A percentile compares a stretch with the other conserved stretches of the same genome.
Conservation (phyloP, 208 protist species). For the Trypanosoma scelopori region DNA sequence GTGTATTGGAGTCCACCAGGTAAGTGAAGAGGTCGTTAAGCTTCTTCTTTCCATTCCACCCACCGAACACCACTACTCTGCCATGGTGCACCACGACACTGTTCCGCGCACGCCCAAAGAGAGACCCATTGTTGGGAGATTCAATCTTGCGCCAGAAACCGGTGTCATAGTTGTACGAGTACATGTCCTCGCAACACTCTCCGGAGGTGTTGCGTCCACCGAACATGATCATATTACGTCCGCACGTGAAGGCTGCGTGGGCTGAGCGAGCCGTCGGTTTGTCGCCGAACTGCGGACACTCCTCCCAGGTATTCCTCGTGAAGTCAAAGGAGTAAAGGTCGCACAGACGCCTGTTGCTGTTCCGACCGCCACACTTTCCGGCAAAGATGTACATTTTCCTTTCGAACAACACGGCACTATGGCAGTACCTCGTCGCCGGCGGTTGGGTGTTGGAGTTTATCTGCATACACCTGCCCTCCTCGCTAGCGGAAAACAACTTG, state of each 20-base stretch:
- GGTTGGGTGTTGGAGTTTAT: constrained; percentile 14
- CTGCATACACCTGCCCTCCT: constrained; percentile 41
- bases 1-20: constrained; percentile 75
- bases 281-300: constrained; percentile 54
- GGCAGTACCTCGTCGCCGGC: constrained; percentile 80
- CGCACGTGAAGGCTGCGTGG: constrained; percentile 85
- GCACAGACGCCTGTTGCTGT: constrained; percentile 81
- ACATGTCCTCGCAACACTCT: constrained; percentile 86
- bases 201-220: constrained; percentile 74
- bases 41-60: constrained; percentile 89
- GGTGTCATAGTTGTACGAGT: constrained; percentile 82
- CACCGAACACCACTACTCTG: constrained; percentile 81
- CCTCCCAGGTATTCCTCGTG: constrained; percentile 37
- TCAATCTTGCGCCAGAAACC: constrained; percentile 66
- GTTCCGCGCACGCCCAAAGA: constrained; percentile 85
- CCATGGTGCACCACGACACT: constrained; percentile 83
- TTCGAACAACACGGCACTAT: constrained; percentile 80
- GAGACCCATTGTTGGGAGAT: constrained; percentile 18
- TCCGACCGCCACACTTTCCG: constrained; percentile 87
- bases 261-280: constrained; percentile 63
- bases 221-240: constrained; percentile 86
- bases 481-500: constrained; percentile 78
- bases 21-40: constrained; percentile 87
- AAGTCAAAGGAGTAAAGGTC: constrained; percentile 68
- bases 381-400: constrained; percentile 83